Base-by-base conservation (phyloP, 805 yeast genomes). In the Hanseniaspora hatyaiensis region DNA sequence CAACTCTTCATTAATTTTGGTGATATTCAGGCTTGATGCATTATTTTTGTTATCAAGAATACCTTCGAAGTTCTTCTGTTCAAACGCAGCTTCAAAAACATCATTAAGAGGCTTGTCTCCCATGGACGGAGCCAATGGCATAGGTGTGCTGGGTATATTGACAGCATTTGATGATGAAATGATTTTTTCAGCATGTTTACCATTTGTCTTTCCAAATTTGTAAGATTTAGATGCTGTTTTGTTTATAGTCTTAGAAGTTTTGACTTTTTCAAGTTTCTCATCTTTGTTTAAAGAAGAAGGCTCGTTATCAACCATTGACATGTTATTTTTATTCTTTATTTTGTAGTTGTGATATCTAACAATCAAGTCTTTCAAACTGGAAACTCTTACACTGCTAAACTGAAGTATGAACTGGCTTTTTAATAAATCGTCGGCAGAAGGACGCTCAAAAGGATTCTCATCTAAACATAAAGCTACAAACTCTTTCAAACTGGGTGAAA, bases 381-480 rank as follows among this genome's bases (percentile, higher is more conserved):
- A 43, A 0, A 86, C 80, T 3, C 87, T 76, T 2, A 73, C 60
- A 52, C 70, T 73, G 54, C 75, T 78, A 59, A 82, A 77, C 38
- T 69, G 61, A 53, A 74, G 75, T 43, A 92, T 74, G 52, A 89
- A 81, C 60, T 75, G 82, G 43, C 87, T 73, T 57, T 80, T 84
- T 50, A 77, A 63, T 39, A 92, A 65, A 34, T 83, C 95, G 40
- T 86, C 96, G 2, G 97, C 96, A 37, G 75, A 68, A 0, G 89
- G 82, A 55, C 99, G 71, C 57, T 84, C 94, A 13, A 77, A 80
- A 0, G 97, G 95, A 50, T 82, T 84, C 62, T 94, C 98, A 61
- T 94, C 97, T 36, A 92, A 69, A 65, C 97, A 89, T 40, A 82
- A 66, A 0, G 98, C 96, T 45, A 94, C 79, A 49, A 86, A 76